phyloP scores from a whole-genome alignment of 108 stramenopile genomes.

The Poteriospumella lacustris region DNA sequence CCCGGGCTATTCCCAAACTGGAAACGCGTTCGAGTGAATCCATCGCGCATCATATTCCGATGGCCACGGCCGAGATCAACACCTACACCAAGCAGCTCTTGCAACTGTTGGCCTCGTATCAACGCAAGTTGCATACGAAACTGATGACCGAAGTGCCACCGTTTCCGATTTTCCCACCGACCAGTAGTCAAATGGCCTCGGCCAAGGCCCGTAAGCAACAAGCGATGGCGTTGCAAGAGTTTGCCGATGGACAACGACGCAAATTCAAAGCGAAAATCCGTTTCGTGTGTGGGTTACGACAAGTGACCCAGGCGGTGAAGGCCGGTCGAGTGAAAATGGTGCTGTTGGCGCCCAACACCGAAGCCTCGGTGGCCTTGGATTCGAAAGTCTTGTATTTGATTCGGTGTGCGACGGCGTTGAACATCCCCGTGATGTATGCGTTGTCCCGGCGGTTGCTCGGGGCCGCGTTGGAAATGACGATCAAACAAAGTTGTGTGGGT shows the following conservation, averaged over 20 bases:
- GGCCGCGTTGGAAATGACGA: not conserved
- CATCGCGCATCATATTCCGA: not conserved
- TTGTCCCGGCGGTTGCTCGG: not conserved
- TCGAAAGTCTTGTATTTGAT: not conserved
- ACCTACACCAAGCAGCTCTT: not conserved
- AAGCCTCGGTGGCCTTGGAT: not conserved
- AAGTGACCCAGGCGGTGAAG: not conserved
- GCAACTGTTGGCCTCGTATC: not conserved
- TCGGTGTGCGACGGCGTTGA: not conserved
- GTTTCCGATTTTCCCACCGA: no score
- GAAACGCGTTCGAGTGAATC: not conserved
- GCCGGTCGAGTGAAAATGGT: not conserved
- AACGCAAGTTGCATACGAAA: no score
- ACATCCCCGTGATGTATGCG: not conserved
- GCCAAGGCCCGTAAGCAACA: no score
- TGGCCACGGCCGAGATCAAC: not conserved
- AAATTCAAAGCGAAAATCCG: not conserved
- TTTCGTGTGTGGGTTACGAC: not conserved
- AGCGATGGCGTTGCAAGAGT: no score
- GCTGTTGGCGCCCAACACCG: not conserved
- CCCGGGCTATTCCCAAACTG: not conserved
- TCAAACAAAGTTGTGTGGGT: not conserved
- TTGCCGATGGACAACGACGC: not conserved
- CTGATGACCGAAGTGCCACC: no score
- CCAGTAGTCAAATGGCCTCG: no score